phyloP scores from a whole-genome alignment of 768 basidiomycete genomes.

The Psilocybe sp. region DNA sequence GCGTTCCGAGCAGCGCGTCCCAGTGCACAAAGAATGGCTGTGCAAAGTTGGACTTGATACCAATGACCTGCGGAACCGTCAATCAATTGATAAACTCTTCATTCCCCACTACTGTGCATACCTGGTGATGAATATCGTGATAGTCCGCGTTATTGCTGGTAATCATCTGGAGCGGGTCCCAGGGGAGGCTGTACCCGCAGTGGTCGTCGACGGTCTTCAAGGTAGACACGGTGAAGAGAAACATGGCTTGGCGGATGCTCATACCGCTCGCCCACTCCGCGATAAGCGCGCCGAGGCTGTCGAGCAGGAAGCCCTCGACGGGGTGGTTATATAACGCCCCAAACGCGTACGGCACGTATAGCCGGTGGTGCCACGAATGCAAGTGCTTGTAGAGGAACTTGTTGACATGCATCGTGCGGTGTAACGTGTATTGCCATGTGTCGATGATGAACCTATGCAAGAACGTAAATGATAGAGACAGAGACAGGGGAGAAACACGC shows the following conservation, averaged over 20 bases:
- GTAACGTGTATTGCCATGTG: constrained; percentile 97
- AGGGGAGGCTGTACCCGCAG: constrained; percentile 87
- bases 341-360: constrained; percentile 96
- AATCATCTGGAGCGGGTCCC: constrained; percentile 86
- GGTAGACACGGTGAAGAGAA: constrained; percentile 82
- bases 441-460: constrained; percentile 81
- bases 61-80: constrained; percentile 46
- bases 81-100: constrained; percentile 2
- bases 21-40: constrained; percentile 97
- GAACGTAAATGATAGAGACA: constrained; percentile 7
- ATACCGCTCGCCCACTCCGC: constrained; percentile 70
- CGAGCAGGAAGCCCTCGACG: constrained; percentile 88
- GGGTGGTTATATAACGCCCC: constrained; percentile 98
- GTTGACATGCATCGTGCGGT: constrained; percentile 88
- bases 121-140: constrained; percentile 98
- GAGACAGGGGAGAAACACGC: constrained; percentile 32
- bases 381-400: constrained; percentile 88
- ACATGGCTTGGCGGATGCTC: constrained; percentile 75
- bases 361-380: constrained; percentile 92
- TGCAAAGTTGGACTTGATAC: constrained; percentile 93
- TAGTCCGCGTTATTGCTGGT: constrained; percentile 92
- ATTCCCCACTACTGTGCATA: constrained; percentile 25
- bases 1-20: constrained; percentile 83
- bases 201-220: constrained; percentile 96
- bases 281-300: constrained; percentile 75